Conservation (phyloP, 1,284 basidiomycete species). For the Ustilago esculenta region DNA sequence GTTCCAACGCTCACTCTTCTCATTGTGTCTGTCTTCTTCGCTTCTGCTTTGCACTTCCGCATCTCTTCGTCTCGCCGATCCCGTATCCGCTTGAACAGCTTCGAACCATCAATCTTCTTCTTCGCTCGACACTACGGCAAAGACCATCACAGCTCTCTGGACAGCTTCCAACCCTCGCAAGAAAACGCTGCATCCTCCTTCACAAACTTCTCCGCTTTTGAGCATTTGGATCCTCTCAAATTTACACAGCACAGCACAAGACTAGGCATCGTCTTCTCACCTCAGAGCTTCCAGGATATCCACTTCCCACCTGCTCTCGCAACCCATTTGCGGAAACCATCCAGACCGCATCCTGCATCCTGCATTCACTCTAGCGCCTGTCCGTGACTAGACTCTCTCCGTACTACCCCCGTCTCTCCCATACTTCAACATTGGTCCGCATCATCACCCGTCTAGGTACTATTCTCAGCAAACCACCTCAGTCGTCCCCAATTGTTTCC, state of each 20-base stretch:
- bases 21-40: background rate
- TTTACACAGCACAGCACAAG: background rate
- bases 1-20: conserved; percentile 2
- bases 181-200: no score
- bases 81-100: conserved; percentile 3
- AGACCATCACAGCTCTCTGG: background rate
- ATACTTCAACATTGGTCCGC: background rate
- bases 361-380: conserved; percentile 11
- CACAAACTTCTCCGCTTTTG: conserved; percentile 1
- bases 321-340: background rate
- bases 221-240: background rate
- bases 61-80: conserved; percentile 4
- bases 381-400: conserved; percentile 1
- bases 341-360: conserved; percentile 1
- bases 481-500: background rate
- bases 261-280: no score
- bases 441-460: background rate
- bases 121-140: background rate
- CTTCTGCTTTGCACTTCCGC: background rate
- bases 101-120: background rate
- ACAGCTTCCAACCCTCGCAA: background rate
- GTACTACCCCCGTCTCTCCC: background rate
- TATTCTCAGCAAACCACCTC: background rate
- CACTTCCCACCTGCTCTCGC: background rate
- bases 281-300: background rate